Conservation (phyloP, 805 yeast genomes). For the Yarrowia hollandica region DNA sequence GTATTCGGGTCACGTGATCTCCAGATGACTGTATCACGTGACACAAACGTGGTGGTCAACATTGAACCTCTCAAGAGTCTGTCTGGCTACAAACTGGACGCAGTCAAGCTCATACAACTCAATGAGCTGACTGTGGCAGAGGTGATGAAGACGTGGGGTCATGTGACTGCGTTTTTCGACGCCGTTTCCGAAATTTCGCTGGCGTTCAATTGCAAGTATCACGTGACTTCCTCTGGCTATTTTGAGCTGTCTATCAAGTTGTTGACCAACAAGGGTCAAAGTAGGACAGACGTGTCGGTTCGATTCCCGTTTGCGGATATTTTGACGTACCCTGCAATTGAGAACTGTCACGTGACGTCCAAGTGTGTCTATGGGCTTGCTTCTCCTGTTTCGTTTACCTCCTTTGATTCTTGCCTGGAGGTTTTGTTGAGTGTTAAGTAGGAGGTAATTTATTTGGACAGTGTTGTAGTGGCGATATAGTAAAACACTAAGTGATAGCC, state of each 20-base stretch:
- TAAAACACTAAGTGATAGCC: too few species aligned
- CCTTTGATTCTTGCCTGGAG: not conserved
- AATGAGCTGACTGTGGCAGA: not conserved
- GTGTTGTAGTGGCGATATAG: too few species aligned
- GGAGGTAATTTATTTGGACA: not conserved
- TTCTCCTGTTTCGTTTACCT: not conserved
- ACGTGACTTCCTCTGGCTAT: not conserved
- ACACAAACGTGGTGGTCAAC: not conserved
- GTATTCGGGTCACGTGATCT: slow-evolving; percentile 6
- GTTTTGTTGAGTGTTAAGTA: not conserved
- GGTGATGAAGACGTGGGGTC: not conserved
- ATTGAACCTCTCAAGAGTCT: not conserved
- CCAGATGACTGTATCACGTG: not conserved
- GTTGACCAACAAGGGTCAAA: not conserved
- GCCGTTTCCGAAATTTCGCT: not conserved
- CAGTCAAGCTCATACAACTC: not conserved
- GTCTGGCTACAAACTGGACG: not conserved
- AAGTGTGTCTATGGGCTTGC: not conserved
- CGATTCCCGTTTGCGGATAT: slow-evolving; percentile 3
- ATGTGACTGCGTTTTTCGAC: not conserved
- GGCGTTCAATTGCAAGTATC: not conserved
- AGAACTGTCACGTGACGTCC: not conserved
- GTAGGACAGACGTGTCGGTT: not conserved
- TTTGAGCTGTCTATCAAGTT: slow-evolving; percentile 1
- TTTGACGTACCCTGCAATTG: not conserved